These are phyloP conservation scores for Sphaerulina musiva DNA, from an alignment of 2,329 filamentous ascomycete species.

Conservation along the genomic window DNA sequence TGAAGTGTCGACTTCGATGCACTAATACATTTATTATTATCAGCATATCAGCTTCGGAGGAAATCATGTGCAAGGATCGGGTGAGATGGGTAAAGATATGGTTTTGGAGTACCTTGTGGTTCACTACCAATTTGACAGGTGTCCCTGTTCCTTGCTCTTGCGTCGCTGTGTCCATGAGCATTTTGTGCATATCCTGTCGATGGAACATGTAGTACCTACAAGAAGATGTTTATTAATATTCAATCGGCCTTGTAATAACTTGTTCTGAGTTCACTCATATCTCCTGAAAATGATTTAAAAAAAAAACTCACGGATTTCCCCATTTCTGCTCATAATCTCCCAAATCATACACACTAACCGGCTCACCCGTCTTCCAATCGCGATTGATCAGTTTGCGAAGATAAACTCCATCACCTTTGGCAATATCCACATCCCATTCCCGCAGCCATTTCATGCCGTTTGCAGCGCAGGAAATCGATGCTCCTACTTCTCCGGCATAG, in stretches of 20 bases:
- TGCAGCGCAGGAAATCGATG: slow-evolving; percentile 61
- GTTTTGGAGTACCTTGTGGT: slow-evolving; percentile 39
- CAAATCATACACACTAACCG: slow-evolving; percentile 57
- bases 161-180: slow-evolving; percentile 57
- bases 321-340: slow-evolving; percentile 59
- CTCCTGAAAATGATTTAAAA: too few species aligned
- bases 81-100: neutral
- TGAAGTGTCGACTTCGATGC: slow-evolving; percentile 45
- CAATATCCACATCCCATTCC: slow-evolving; percentile 60
- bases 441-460: slow-evolving; percentile 65
- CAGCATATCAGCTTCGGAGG: neutral
- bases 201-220: slow-evolving; percentile 61
- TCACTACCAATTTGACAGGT: slow-evolving; percentile 51
- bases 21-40: slow-evolving; percentile 22
- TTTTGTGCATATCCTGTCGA: slow-evolving; percentile 60
- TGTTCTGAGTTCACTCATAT: neutral
- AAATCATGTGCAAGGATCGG: neutral
- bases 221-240: neutral
- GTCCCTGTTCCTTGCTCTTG: slow-evolving; percentile 46
- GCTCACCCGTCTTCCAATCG: slow-evolving; percentile 64
- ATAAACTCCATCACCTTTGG: slow-evolving; percentile 59
- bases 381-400: slow-evolving; percentile 61
- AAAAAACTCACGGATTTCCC: slow-evolving; percentile 44
- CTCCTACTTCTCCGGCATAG: slow-evolving; percentile 62
- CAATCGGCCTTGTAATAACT: neutral